Evolutionary conservation across 768 basidiomycete genomes (phyloP).

Genomic region (Cubamyces lactineus): DNA sequence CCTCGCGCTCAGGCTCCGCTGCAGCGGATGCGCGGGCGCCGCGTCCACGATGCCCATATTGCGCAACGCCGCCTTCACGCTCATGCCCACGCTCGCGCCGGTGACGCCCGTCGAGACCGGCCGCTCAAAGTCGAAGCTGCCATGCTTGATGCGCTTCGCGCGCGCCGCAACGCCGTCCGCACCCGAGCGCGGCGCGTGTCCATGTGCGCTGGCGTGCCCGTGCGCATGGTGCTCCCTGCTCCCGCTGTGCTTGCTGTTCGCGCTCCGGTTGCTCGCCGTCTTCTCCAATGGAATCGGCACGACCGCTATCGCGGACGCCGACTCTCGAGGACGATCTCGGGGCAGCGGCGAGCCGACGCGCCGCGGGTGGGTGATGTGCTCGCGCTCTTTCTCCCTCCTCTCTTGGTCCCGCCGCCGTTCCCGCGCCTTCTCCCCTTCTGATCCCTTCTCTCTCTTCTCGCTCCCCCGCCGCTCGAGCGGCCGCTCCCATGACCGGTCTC

Average conservation of each 20-base stretch:
- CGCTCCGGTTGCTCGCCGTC: constrained; percentile 31
- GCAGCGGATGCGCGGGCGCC: constrained; percentile 15
- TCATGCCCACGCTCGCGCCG: constrained; percentile 17
- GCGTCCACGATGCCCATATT: constrained; percentile 26
- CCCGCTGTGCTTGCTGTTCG: constrained; percentile 27
- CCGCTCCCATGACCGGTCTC: constrained; percentile 28
- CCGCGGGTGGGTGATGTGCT: constrained; percentile 31
- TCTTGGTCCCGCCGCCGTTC: constrained; percentile 20
- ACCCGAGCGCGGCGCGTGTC: constrained; percentile 21
- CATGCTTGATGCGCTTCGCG: constrained; percentile 56
- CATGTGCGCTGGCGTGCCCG: constrained; percentile 8
- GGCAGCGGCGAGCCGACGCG: constrained; percentile 31
- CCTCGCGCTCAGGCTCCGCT: constrained; percentile 29
- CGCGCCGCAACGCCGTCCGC: constrained; percentile 14
- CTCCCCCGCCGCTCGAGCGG: constrained; percentile 26
- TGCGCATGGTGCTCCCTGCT: constrained; percentile 25
- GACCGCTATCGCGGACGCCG: constrained; percentile 23
- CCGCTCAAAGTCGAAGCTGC: constrained; percentile 78
- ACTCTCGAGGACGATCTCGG: constrained; percentile 30
- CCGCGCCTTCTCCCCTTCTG: constrained; percentile 11
- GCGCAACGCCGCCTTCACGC: constrained; percentile 26
- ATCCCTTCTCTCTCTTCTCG: constrained; percentile 25
- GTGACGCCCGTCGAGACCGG: constrained; percentile 43
- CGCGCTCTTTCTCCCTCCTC: constrained; percentile 26
- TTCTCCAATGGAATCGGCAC: constrained; percentile 32